These are phyloP conservation scores for Pterocarpus macrocarpus DNA, from an alignment of 306 rosid species.

Conservation along the genomic window DNA sequence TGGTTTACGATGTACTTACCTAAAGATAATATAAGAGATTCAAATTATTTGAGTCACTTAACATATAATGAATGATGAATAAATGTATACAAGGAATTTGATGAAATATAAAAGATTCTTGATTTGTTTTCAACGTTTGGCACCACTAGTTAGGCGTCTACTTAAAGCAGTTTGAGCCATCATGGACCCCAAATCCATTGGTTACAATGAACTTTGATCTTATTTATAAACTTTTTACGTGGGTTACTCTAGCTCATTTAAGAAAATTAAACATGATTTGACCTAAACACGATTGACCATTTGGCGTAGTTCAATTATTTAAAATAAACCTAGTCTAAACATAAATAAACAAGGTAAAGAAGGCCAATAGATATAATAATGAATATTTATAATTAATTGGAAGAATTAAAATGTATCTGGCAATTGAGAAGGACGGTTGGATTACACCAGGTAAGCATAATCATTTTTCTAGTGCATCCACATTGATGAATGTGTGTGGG, in stretches of 20 bases:
- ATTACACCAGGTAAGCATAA: conserved; percentile 53
- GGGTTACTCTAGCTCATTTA: conserved; percentile 28
- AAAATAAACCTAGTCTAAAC: conserved; percentile 25
- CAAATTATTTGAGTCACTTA: conserved; percentile 30
- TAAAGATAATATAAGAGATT: not conserved
- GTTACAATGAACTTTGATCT: conserved; percentile 40
- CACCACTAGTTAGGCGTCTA: conserved; percentile 51
- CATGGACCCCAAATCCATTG: conserved; percentile 47
- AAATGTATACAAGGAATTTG: not conserved
- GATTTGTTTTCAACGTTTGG: conserved; percentile 48
- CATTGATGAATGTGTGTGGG: conserved; percentile 56
- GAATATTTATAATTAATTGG: conserved; percentile 12
- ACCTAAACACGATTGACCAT: conserved; percentile 45
- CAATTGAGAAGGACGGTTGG: conserved; percentile 52
- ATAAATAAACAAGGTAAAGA: conserved; percentile 41
- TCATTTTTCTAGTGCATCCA: conserved; percentile 48
- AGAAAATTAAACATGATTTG: conserved; percentile 45
- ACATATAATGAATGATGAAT: conserved; percentile 1
- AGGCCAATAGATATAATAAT: conserved; percentile 11
- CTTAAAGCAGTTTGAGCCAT: conserved; percentile 47
- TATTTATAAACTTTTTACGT: conserved; percentile 19
- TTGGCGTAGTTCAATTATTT: conserved; percentile 43
- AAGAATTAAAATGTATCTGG: conserved; percentile 47
- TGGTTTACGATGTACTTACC: conserved; percentile 39
- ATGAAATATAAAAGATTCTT: conserved; percentile 1